These are phyloP conservation scores for Kluyveromyces siamensis DNA, from an alignment of 805 yeast species.

Conservation along the genomic window DNA sequence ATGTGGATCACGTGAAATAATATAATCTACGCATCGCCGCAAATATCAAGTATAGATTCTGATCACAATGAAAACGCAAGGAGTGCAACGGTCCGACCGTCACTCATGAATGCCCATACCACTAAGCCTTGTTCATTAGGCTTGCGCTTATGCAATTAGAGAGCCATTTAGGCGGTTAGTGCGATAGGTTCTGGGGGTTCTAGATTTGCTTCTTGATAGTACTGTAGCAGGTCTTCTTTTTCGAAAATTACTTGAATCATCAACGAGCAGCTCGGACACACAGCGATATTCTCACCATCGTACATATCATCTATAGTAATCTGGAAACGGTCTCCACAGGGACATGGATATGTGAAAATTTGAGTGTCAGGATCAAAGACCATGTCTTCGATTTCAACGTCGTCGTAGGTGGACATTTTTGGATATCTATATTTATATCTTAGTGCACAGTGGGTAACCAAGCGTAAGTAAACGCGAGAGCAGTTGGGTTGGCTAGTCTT, in stretches of 20 bases:
- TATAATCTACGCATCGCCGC: background rate
- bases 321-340: constrained; percentile 94
- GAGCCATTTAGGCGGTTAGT: constrained; percentile 8
- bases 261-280: constrained; percentile 91
- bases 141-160: no score
- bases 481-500: background rate
- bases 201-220: constrained; percentile 30
- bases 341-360: constrained; percentile 90
- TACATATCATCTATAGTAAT: constrained; percentile 73
- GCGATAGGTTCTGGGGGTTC: constrained; percentile 24
- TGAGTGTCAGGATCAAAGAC: constrained; percentile 77
- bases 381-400: constrained; percentile 95
- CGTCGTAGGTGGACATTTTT: constrained; percentile 69
- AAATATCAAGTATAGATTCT: background rate
- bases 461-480: background rate
- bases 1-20: no score
- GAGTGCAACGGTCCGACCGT: background rate
- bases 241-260: constrained; percentile 92
- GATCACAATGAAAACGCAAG: no score
- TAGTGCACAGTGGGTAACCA: background rate
- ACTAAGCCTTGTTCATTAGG: no score
- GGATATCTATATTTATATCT: background rate
- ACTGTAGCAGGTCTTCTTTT: constrained; percentile 37
- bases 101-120: background rate
- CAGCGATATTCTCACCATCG: constrained; percentile 91